These are phyloP conservation scores for Monsonia emarginata DNA, from an alignment of 441 rosid genomes.

Conservation along the genomic window DNA sequence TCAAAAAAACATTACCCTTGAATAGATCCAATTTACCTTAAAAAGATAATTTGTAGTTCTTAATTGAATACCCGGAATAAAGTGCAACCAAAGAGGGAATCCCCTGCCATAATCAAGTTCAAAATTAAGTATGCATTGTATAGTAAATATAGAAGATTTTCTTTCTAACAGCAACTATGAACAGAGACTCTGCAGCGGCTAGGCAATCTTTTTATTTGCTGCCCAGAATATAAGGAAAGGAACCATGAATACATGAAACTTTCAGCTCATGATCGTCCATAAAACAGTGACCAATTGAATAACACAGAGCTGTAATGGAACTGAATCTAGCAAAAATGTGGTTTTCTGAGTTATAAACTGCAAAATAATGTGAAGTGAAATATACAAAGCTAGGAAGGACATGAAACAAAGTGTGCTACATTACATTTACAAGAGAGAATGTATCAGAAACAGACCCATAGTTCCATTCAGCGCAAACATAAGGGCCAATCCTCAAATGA, in stretches of 20 bases:
- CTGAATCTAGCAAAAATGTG: not conserved
- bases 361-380: not conserved
- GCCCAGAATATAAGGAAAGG: not conserved
- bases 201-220: not conserved
- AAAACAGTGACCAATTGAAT: not conserved
- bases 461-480: slow-evolving; percentile 72
- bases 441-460: slow-evolving; percentile 35
- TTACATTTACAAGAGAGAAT: not conserved
- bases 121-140: not conserved
- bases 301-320: not conserved
- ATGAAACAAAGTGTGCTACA: not conserved
- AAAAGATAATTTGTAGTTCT: slow-evolving; percentile 42
- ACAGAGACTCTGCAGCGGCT: not conserved
- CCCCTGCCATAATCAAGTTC: slow-evolving; percentile 30
- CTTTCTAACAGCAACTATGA: not conserved
- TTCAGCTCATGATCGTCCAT: not conserved
- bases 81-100: slow-evolving; percentile 68
- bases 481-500: slow-evolving; percentile 63
- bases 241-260: not conserved
- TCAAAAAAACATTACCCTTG: not conserved
- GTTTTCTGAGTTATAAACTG: not conserved
- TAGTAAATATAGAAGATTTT: not conserved
- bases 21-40: slow-evolving; percentile 28
- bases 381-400: not conserved
- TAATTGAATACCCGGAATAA: slow-evolving; percentile 61